Base-by-base conservation (phyloP, 164 flowering plant species). In the Litsea cubeba region DNA sequence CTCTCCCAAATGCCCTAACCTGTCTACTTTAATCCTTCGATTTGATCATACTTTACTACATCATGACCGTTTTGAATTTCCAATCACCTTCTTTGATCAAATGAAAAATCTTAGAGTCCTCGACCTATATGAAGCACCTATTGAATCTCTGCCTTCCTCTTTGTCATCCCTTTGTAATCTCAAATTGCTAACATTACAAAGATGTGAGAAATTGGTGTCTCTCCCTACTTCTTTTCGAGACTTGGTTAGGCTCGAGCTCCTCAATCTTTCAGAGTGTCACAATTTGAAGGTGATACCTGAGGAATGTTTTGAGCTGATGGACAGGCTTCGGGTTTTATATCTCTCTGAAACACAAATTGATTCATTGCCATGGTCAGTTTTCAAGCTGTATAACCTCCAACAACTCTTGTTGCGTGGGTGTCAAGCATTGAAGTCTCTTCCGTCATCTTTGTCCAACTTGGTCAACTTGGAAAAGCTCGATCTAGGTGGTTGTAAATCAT, bases 31-130 rank as follows among this genome's bases (percentile, higher is more conserved):
- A 15, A 11, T 65, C 17, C 40, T 65, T 5, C 6, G 40, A 24
- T 15, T 2, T 23, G 0, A 12, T n/a, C n/a, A n/a, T n/a, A n/a
- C n/a, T n/a, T n/a, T 3, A 2, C 0, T 2, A 6, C 10, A 5
- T 35, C 0, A 0, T 28, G 4, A 0, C 22, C 15, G 1, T 3
- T 10, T 3, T 17, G 35, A 24, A 7, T 25, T 65, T 1, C 40
- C 68, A 65, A 28, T 14, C 20, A 3, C 35, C 18, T 65, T 65
- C 40, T 22, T 63, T 65, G 6, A 30, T 18, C 20, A 28, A 17
- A 65, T 65, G 68, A 25, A 3, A 3, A 18, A 18, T 10, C 68
- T 65, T 18, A 30, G 20, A 11, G 35, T 65, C 20, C 68, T 65
- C 18, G 20, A 24, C 32, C 68, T 65, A 26, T 15, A 1, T 11